A percentile compares a stretch with the other conserved stretches of the same genome.
Conservation (phyloP, 2,329 filamentous ascomycete genomes). For the Talaromyces piceae region DNA sequence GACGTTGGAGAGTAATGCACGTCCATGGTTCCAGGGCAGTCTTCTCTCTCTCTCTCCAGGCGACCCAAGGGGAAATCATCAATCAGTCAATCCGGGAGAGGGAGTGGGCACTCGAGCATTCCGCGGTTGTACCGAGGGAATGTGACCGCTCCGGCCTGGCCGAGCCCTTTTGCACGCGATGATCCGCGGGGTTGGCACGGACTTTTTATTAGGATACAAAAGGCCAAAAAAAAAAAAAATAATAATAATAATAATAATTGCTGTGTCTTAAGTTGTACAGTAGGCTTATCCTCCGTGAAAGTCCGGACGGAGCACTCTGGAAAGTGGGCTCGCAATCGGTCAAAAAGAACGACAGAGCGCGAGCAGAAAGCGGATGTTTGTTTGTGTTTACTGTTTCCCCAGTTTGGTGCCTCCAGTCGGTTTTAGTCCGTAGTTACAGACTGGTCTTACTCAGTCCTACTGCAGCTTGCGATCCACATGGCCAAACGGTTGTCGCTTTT, state of each 20-base stretch:
- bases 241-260: too few relatives aligned
- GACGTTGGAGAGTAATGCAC: neutral
- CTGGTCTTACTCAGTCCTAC: neutral
- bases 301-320: too few relatives aligned
- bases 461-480: neutral
- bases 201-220: neutral
- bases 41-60: neutral
- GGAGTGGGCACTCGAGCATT: neutral
- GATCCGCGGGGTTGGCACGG: neutral
- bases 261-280: too few relatives aligned
- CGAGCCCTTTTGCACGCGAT: neutral
- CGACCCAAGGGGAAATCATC: neutral
- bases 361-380: neutral
- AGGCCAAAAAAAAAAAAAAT: too few relatives aligned
- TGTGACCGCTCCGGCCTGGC: slow-evolving; percentile 1
- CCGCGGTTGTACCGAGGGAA: slow-evolving; percentile 8
- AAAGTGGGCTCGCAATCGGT: neutral
- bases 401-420: slow-evolving; percentile 39
- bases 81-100: neutral
- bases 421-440: neutral
- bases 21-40: slow-evolving; percentile 1
- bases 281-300: too few relatives aligned
- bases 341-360: slow-evolving; percentile 15
- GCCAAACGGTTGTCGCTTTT: too few relatives aligned
- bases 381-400: slow-evolving; percentile 14